A percentile compares a stretch with the other conserved stretches of the same genome.
Conservation (phyloP, 306 rosid species). For the Abrus precatorius region DNA sequence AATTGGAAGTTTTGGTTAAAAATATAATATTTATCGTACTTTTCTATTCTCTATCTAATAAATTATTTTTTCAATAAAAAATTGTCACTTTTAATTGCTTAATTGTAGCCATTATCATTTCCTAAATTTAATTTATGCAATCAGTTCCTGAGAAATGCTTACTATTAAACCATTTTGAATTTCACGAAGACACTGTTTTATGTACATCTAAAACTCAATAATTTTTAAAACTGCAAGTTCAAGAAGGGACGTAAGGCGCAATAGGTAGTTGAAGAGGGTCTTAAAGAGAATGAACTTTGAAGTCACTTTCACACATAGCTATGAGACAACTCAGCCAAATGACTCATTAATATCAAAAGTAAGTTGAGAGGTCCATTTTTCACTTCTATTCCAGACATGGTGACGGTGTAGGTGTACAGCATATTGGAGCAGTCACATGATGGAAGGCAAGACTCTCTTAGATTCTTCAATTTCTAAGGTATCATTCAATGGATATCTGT, state of each 20-base stretch:
- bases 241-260: background rate
- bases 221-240: background rate
- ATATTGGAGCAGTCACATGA: background rate
- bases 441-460: background rate
- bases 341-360: slow-evolving; percentile 40
- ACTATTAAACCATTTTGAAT: background rate
- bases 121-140: background rate
- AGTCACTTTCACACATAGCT: slow-evolving; percentile 2
- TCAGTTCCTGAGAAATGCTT: background rate
- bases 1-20: too few relatives aligned
- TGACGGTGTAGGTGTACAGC: background rate
- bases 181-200: background rate
- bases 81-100: too few relatives aligned
- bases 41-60: too few relatives aligned
- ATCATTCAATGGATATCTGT: slow-evolving; percentile 30
- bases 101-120: too few relatives aligned
- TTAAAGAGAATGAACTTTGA: background rate
- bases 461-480: slow-evolving; percentile 27
- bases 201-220: background rate
- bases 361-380: slow-evolving; percentile 27
- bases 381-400: slow-evolving; percentile 8
- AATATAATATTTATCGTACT: too few relatives aligned
- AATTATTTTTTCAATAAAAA: too few relatives aligned
- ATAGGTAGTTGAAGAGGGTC: background rate
- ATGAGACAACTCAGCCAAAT: slow-evolving; percentile 22